A percentile compares a stretch with the other conserved stretches of the same genome.
phyloP scores from a whole-genome alignment of 1,284 basidiomycete genomes.

The Moesziomyces parantarcticus region DNA sequence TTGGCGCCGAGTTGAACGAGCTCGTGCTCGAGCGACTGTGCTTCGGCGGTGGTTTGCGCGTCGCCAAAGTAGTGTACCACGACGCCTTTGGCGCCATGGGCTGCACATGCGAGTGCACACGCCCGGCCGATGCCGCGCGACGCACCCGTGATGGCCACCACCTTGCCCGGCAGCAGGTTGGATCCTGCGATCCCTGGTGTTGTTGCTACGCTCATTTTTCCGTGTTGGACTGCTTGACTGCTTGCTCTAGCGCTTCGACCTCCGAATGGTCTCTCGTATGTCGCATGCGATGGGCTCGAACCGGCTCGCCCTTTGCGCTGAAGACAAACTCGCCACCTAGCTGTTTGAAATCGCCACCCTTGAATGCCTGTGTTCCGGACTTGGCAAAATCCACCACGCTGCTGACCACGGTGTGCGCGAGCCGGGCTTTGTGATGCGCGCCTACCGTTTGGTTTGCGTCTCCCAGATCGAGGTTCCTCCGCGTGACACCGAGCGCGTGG shows the following conservation, averaged over 20 bases:
- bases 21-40: slow-evolving; percentile 71
- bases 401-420: slow-evolving; percentile 6
- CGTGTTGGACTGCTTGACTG: slow-evolving; percentile 2
- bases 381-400: slow-evolving; percentile 29
- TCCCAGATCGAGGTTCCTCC: slow-evolving; percentile 25
- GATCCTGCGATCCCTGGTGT: slow-evolving; percentile 26
- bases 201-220: slow-evolving; percentile 5
- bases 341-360: slow-evolving; percentile 50
- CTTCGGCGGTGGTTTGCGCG: slow-evolving; percentile 73
- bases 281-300: slow-evolving; percentile 44
- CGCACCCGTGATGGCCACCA: slow-evolving; percentile 79
- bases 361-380: slow-evolving; percentile 22
- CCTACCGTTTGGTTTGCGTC: slow-evolving; percentile 21
- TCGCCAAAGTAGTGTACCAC: slow-evolving; percentile 80
- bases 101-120: slow-evolving; percentile 74
- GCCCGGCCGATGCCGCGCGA: slow-evolving; percentile 83
- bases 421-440: slow-evolving; percentile 22
- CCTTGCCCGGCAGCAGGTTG: slow-evolving; percentile 73
- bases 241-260: slow-evolving; percentile 20
- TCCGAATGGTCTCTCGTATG: slow-evolving; percentile 46
- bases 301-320: slow-evolving; percentile 9
- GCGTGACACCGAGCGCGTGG: slow-evolving; percentile 40
- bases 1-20: slow-evolving; percentile 69
- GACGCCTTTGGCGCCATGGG: slow-evolving; percentile 76
- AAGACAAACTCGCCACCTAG: slow-evolving; percentile 47